Conservation (phyloP, 192 early-diverging fungal species). For the Kappamyces sp. region DNA sequence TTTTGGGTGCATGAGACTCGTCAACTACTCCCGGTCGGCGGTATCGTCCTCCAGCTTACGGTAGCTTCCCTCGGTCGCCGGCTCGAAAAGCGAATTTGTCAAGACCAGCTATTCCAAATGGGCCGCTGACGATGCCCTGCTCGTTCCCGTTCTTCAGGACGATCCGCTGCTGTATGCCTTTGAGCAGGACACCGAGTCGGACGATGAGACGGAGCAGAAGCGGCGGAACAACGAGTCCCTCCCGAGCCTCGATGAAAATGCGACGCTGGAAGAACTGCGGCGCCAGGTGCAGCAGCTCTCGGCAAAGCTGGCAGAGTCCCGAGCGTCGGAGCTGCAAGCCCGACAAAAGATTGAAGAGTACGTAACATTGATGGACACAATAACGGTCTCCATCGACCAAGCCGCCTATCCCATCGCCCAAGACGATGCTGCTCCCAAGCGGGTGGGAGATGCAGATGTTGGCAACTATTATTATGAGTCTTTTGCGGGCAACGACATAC, state of each 20-base stretch:
- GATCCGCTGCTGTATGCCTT: slow-evolving; percentile 48
- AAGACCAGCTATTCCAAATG: slow-evolving; percentile 8
- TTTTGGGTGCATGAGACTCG: slow-evolving; percentile 23
- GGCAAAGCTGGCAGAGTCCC: neutral
- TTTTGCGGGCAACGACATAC: slow-evolving; percentile 55
- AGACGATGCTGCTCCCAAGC: slow-evolving; percentile 10
- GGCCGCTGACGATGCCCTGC: slow-evolving; percentile 33
- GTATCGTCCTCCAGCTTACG: neutral
- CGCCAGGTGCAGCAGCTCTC: neutral
- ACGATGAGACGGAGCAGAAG: neutral
- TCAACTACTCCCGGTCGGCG: slow-evolving; percentile 21
- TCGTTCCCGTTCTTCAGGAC: slow-evolving; percentile 42
- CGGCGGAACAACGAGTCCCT: too few relatives aligned
- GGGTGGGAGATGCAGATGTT: slow-evolving; percentile 18
- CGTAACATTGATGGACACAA: slow-evolving; percentile 26
- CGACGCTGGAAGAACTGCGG: neutral
- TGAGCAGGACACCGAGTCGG: slow-evolving; percentile 15
- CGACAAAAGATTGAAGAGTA: slow-evolving; percentile 7
- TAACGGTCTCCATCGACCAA: slow-evolving; percentile 13
- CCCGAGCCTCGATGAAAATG: slow-evolving; percentile 4
- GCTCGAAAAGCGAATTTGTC: slow-evolving; percentile 12
- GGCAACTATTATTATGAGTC: slow-evolving; percentile 58
- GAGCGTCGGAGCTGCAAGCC: neutral
- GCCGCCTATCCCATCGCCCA: slow-evolving; percentile 13
- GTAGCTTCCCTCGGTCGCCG: neutral